Evolutionary conservation across 2,329 filamentous ascomycete genomes (phyloP), one percentile per base, ranked within the genome.

Genomic region (Apiospora hydei): DNA sequence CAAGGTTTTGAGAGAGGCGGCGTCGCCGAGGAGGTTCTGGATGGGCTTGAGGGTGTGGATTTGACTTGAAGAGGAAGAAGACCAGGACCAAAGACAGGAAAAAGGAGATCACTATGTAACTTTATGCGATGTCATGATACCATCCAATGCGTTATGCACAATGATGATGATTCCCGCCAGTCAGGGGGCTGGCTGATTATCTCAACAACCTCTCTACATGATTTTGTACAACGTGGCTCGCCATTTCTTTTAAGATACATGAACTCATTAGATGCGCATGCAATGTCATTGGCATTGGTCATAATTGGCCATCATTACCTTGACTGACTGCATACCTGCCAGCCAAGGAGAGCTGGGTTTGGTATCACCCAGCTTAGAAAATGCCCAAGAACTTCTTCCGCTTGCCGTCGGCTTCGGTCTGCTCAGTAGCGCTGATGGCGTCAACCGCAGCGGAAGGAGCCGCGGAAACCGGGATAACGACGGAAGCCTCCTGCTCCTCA

Each of bases 311-410:
- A 57, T 57, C 1, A 34, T 30, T 34, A 18, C 16, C 26, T 57
- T 34, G 49, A 34, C 26, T n/a, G 18, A 14, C 34, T 24, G 57
- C 18, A 13, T 61, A 10, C 18, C 7, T 61, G 18, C 13, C 34
- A 41, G 57, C 13, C 57, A 41, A 13, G 34, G 34, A 38, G 30
- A 30, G 34, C 41, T 41, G 34, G 18, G 6, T 18, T 18, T 41
- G 4, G 18, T 18, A 24, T 10, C 11, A 64, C 34, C 34, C 18
- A 64, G 71, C 71, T 80, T 80, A 95, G 88, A 94, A 97, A 78
- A 97, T 92, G 18, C 94, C 94, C 77, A 96, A 85, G 90, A 93
- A 95, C 85, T 94, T 95, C 89, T 95, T 95, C 71, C 90, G 84
- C 83, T 85, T 89, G 26, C 76, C 78, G 1, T 80, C 78, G 1